Base-by-base conservation (phyloP, 208 protist genomes). In the Endotrypanum monterogeii region DNA sequence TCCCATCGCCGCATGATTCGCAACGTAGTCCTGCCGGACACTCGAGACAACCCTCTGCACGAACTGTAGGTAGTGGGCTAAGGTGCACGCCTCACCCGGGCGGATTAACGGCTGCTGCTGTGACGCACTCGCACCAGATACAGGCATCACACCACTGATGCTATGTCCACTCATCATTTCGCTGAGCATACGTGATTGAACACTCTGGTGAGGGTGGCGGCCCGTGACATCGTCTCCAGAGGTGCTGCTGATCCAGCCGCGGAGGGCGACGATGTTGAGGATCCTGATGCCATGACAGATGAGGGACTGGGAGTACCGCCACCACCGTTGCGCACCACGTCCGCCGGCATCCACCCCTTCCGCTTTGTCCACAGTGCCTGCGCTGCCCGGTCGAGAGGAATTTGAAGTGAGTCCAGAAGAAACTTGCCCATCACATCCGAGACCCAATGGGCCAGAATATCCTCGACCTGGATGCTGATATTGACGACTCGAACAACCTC, bases 341-440 rank as follows among this genome's bases (percentile, higher is more conserved):
- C 76, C 16, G 54, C 50, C 37, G 74, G 74, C 73, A 76, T 82
- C 76, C 79, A 74, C 18, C 67, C 78, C 52, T 51, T 37, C 52
- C 81, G 81, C 70, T 77, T 63, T 32, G 68, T 57, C 79, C 76
- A 83, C 67, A 87, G 71, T 30, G 84, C 78, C 57, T 80, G 74
- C 30, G 87, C 82, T 5, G 89, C 88, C 32, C 87, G 73, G 57
- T 90, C 88, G n/a, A 91, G 48, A 1, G 82, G 76, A 4, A 96
- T 78, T 52, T 83, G 73, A 28, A 96, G 71, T 30, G 91, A 87
- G 71, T 94, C 87, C 1, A 96, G 67, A 18, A 96, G 58, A 66
- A 96, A 96, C 62, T 89, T 86, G 2, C 91, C 89, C 50, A 94
- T 80, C 18, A 93, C 84, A 60, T 96, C 87, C 20, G 86, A 70